A percentile compares a stretch with the other conserved stretches of the same genome.
Evolutionary conservation across 2,329 filamentous ascomycete genomes (phyloP).

Genomic region (Aureobasidium uvarum): DNA sequence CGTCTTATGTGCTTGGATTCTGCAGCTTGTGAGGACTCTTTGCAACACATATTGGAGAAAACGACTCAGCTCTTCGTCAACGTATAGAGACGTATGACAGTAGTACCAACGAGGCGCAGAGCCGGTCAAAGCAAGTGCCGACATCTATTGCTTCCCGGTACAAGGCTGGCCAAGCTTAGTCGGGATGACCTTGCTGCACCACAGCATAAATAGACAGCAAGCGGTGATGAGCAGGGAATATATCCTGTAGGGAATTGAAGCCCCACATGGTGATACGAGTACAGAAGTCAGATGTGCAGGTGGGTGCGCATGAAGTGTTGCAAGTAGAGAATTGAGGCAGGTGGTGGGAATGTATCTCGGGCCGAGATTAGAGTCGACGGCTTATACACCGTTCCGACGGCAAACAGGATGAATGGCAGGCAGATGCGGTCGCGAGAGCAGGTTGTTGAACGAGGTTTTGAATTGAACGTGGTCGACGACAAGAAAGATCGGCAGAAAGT

Average conservation of each 20-base stretch:
- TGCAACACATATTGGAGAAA: neutral
- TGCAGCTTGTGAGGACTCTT: neutral
- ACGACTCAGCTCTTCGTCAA: neutral
- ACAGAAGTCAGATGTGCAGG: conserved; percentile 4
- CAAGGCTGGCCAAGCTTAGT: conserved; percentile 3
- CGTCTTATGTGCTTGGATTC: neutral
- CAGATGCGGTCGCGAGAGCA: neutral
- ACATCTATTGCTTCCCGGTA: neutral
- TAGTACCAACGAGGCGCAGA: neutral
- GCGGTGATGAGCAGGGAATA: neutral
- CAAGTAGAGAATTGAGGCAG: too few relatives aligned
- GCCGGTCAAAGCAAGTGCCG: neutral
- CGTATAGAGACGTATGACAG: neutral
- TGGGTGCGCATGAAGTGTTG: neutral
- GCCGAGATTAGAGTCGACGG: neutral
- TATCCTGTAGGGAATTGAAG: neutral
- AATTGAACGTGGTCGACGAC: neutral
- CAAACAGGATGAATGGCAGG: neutral
- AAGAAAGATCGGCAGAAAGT: neutral
- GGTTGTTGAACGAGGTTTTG: neutral
- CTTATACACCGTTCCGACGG: neutral
- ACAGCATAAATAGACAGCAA: neutral
- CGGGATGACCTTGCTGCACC: conserved; percentile 6
- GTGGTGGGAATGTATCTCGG: neutral
- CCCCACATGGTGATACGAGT: neutral